Evolutionary conservation across 2,329 filamentous ascomycete species (phyloP), one percentile per base, ranked within the genome.

Genomic region (Fusarium stilboides): DNA sequence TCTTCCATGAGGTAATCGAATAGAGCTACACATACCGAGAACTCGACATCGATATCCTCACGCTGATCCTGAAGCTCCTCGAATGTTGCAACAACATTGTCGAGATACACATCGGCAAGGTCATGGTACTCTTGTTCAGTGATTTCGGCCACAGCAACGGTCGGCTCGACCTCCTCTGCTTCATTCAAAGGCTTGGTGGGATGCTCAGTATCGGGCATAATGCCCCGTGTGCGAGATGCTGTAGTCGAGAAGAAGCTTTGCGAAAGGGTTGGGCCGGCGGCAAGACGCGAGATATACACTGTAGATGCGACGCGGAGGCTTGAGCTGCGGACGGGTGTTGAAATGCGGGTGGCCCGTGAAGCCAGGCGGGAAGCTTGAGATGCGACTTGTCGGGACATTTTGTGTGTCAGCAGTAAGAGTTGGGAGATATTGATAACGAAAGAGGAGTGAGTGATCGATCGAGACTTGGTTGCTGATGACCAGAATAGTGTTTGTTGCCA

Each of bases 1-100:
- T 17, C 19, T 40, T 46, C 13, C 14, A 20, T 33, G n/a, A 20
- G 20, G 51, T 6, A 49, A 17, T 40, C 19, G 22, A 44, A 20
- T 39, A 19, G 34, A 46, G 10, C 22, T 22, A 15, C 3, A 85
- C 91, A 67, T 84, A 98, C 95, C 64, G 91, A 91, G 74, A 91
- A 98, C 76, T 99, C 96, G 7, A 96, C 91, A 72, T 99, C 96
- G 8, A 97, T 81, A 55, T 94, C 92, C 10, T 92, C 89, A 9
- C 87, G 82, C 33, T 86, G 82, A 76, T 98, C 96, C 74, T 93
- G 89, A 31, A 92, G 79, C 63, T 88, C 86, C 81, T 99, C 96
- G 42, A 97, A 84, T 56, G 83, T 85, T 54, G 73, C 76, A 14
- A 89, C 76, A 3, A 90, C 79, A 10, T 72, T 75, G 7, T 90